Base-by-base conservation (phyloP, 129 eudicot genomes). In the Glebionis coronaria region DNA sequence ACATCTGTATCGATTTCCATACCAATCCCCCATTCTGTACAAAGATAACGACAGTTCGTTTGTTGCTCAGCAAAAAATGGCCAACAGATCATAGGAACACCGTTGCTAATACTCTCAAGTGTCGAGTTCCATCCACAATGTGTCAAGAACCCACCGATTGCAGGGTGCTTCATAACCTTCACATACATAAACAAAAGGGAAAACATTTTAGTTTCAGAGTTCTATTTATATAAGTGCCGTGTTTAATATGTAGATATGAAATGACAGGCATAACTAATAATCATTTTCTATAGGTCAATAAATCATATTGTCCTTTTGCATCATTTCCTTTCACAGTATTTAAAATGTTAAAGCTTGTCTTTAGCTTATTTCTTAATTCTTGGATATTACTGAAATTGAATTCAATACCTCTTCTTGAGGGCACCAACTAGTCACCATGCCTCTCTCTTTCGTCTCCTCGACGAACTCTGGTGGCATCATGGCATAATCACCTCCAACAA, bases 51-150 rank as follows among this genome's bases (percentile, higher is more conserved):
- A 13, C 85, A 79, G 38, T 73, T 82, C 21, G 78, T 85, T n/a
- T 58, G 81, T 56, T 85, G 90, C 16, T 85, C 90, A 0, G 87
- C 82, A 10, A 81, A 84, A 44, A 84, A 84, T 0, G 90, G 87
- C 87, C 90, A 84, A 18, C 84, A 81, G 1, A 85, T 76, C 70
- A 85, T 16, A 1, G 84, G 90, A n/a, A 85, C 82, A 0, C 90
- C 87, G 0, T 71, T 23, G 0, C 54, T 23, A 8, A 85, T 52
- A 11, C 87, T 85, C 73, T 85, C 87, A 1, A 79, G 0, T 0
- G 81, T 82, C 28, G 87, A 85, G 12, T 85, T 82, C 87, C 87
- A 85, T 46, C 87, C 84, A 23, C 71, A 58, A 40, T 85, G 87
- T 2, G 84, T 85, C 70, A 82, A 28, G 59, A 82, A 81, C 11